Evolutionary conservation across 1,284 basidiomycete species (phyloP).

Genomic region (Sanghuangporus weigelae): DNA sequence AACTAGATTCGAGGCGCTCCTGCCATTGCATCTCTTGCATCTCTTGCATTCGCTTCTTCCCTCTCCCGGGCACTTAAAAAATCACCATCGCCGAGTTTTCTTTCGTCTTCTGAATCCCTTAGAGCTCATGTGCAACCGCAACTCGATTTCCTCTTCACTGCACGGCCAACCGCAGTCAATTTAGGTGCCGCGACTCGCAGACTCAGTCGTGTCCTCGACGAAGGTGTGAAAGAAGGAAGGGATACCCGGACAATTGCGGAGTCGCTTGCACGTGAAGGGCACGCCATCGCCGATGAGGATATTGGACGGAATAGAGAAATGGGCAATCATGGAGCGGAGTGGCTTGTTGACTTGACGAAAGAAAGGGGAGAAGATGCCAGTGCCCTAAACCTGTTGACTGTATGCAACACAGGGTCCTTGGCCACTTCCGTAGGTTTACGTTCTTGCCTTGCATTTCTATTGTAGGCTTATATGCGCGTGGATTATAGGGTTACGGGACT

Average conservation of each 20-base stretch:
- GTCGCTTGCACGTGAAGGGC: slow-evolving; percentile 58
- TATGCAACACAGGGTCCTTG: slow-evolving; percentile 93
- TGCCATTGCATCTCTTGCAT: slow-evolving; percentile 88
- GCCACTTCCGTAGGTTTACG: slow-evolving; percentile 73
- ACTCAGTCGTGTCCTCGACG: slow-evolving; percentile 31
- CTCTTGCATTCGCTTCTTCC: slow-evolving; percentile 69
- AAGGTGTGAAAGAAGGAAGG: not conserved
- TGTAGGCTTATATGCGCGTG: not conserved
- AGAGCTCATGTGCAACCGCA: slow-evolving; percentile 48
- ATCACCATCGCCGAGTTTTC: slow-evolving; percentile 41
- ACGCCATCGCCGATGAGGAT: slow-evolving; percentile 76
- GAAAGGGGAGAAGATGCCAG: slow-evolving; percentile 41
- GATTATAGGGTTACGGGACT: slow-evolving; percentile 80
- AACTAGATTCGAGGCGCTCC: slow-evolving; percentile 85
- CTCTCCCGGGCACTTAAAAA: slow-evolving; percentile 43
- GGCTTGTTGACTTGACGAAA: slow-evolving; percentile 62
- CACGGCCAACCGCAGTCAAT: slow-evolving; percentile 93
- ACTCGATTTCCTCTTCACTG: slow-evolving; percentile 72
- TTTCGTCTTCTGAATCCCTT: slow-evolving; percentile 45
- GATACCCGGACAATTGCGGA: slow-evolving; percentile 43
- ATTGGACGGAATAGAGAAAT: slow-evolving; percentile 78
- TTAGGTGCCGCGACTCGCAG: slow-evolving; percentile 78
- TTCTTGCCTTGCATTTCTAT: not conserved
- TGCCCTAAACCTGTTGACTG: slow-evolving; percentile 77
- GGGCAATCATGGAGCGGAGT: slow-evolving; percentile 78